These are phyloP conservation scores for Septoria linicola DNA, from an alignment of 2,329 filamentous ascomycete species.

Conservation along the genomic window DNA sequence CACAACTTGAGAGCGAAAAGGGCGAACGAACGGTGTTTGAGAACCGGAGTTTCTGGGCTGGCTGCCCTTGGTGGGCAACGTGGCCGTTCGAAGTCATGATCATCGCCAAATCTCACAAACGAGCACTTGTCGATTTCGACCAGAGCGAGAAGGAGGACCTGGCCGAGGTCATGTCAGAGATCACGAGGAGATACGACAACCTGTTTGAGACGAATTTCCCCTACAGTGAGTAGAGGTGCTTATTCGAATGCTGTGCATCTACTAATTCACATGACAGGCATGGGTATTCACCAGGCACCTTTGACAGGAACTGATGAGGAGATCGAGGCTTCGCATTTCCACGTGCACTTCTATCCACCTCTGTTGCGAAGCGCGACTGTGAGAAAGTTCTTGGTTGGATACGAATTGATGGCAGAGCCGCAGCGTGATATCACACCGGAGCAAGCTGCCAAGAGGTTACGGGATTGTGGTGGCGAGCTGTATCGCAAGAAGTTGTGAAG, in stretches of 20 bases:
- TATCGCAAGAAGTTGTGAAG: conserved; percentile 60
- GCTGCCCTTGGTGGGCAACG: conserved; percentile 96
- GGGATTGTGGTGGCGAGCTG: conserved; percentile 73
- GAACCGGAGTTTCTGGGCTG: conserved; percentile 78
- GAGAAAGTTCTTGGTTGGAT: conserved; percentile 93
- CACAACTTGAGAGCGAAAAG: conserved; percentile 75
- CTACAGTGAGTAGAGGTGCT: conserved; percentile 63
- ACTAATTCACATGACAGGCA: conserved; percentile 53
- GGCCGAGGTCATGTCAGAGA: conserved; percentile 81
- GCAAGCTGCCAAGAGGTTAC: conserved; percentile 78
- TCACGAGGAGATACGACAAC: conserved; percentile 92
- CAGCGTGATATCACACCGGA: conserved; percentile 97
- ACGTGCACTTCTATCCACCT: conserved; percentile 97
- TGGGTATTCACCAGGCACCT: conserved; percentile 93
- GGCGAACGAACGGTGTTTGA: conserved; percentile 83
- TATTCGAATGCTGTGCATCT: conserved; percentile 18
- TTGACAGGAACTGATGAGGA: conserved; percentile 79
- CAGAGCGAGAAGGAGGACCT: conserved; percentile 69
- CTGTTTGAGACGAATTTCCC: conserved; percentile 95
- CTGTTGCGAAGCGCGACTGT: conserved; percentile 89
- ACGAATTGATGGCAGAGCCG: conserved; percentile 95
- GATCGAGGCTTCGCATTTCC: conserved; percentile 82
- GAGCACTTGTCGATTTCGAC: conserved; percentile 78
- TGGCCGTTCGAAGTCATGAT: conserved; percentile 98
- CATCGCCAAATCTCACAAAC: conserved; percentile 77